These are phyloP conservation scores for Lachnum nothofagi DNA, from an alignment of 2,329 filamentous ascomycete genomes.

Conservation along the genomic window DNA sequence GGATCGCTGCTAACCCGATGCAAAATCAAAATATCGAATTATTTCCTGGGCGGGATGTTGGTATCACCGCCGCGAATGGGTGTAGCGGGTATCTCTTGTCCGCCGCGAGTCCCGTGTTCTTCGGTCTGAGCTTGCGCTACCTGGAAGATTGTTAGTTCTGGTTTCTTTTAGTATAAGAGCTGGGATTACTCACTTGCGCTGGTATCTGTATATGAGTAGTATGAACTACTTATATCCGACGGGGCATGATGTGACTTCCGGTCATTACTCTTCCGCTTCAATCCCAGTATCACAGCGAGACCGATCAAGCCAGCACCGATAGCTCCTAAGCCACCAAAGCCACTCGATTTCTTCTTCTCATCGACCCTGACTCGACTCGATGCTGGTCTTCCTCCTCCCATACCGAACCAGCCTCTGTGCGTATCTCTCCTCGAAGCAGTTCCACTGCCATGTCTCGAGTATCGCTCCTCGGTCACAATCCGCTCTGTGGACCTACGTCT, in stretches of 20 bases:
- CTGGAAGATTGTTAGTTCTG: constrained; percentile 21
- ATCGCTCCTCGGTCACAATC: constrained; percentile 61
- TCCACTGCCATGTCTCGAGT: constrained; percentile 45
- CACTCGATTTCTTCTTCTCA: constrained; percentile 48
- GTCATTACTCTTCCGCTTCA: constrained; percentile 29
- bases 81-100: constrained; percentile 9
- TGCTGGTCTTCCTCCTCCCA: constrained; percentile 39
- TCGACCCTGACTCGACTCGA: constrained; percentile 36
- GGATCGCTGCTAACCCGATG: background rate
- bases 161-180: background rate
- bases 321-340: constrained; percentile 49
- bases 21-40: background rate
- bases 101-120: constrained; percentile 25
- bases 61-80: background rate
- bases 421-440: constrained; percentile 23
- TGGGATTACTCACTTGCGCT: constrained; percentile 29
- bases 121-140: constrained; percentile 30
- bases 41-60: background rate
- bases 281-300: constrained; percentile 28
- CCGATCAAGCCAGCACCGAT: constrained; percentile 30
- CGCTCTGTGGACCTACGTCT: constrained; percentile 41
- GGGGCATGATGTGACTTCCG: constrained; percentile 12
- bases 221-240: constrained; percentile 28
- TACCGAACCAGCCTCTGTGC: constrained; percentile 51
- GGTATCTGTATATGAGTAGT: constrained; percentile 32